Base-by-base conservation (phyloP, 257 asterid genomes). In the Hygrophila difformis region DNA sequence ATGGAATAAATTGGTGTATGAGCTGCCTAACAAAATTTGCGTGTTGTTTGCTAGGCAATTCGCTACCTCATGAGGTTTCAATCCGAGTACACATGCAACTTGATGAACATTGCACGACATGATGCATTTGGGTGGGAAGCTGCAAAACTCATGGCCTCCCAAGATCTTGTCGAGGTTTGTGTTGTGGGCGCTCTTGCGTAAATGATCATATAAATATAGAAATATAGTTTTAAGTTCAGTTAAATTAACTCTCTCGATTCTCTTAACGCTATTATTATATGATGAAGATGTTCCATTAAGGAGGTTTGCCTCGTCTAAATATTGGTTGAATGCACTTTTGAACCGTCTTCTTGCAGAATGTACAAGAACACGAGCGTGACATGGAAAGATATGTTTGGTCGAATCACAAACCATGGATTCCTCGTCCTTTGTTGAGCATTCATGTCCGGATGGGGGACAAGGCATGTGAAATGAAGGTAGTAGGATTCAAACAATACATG, bases 381-480 rank as follows among this genome's bases (percentile, higher is more conserved):
- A 66, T 91, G 6, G 95, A 78, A 65, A 76, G 68, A 52, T 78
- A 61, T 43, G 98, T 86, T 8, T 86, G 99, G 98, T 86, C 95
- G 3, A 72, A 70, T 63, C 74, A 72, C 44, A 76, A 70, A 61
- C 81, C 95, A 29, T 91, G 95, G 99, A 59, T 71, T 28, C 96
- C 95, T 44, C 81, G 68, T 14, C 96, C 95, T 14, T 39, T 82
- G 74, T 57, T 86, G 61, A 86, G 96, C 70, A 68, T 91, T 77
- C 99, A 91, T 39, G 93, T 91, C 1, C 63, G 98, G 40, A 91
- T 86, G 96, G 96, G 95, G 5, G 96, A 91, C 60, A 82, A 91
- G 68, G 94, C 96, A 2, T 82, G 95, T 24, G 99, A 91, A 57
- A 91, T 91, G 99, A 67, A 77, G 66, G 95, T 86, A 47, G 86